phyloP scores from a whole-genome alignment of 2,329 filamentous ascomycete species.

The Rosellinia necatrix region DNA sequence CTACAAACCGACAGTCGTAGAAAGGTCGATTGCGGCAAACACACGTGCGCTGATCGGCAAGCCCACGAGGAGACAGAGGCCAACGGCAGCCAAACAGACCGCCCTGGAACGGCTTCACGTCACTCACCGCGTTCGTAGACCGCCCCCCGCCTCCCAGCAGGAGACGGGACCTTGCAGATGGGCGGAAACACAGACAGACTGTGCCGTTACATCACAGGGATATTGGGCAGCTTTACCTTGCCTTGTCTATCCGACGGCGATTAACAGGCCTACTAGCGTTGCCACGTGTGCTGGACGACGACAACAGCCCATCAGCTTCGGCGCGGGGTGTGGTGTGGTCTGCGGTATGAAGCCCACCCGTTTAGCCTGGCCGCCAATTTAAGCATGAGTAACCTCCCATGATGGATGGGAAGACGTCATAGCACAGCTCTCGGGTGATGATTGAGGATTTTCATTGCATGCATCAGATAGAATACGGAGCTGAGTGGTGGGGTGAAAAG shows the following conservation, averaged over 20 bases:
- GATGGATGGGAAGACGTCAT: constrained; percentile 2
- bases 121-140: constrained; percentile 24
- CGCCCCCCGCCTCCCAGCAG: constrained; percentile 34
- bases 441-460: constrained; percentile 17
- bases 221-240: constrained; percentile 26
- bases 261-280: constrained; percentile 33
- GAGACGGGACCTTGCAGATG: constrained; percentile 37
- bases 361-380: neutral
- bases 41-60: constrained; percentile 15
- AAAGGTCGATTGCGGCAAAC: constrained; percentile 12
- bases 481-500: constrained; percentile 1
- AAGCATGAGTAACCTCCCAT: neutral
- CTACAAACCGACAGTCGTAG: neutral
- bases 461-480: constrained; percentile 10
- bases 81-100: constrained; percentile 12
- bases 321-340: neutral
- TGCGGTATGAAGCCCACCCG: neutral
- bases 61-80: neutral
- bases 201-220: constrained; percentile 34
- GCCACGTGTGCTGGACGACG: constrained; percentile 26
- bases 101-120: constrained; percentile 21
- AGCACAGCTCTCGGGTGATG: constrained; percentile 1
- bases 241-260: constrained; percentile 6
- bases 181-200: constrained; percentile 19
- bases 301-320: constrained; percentile 17